Base-by-base conservation (phyloP, 108 stramenopile species). In the Aurantiochytrium sp. region DNA sequence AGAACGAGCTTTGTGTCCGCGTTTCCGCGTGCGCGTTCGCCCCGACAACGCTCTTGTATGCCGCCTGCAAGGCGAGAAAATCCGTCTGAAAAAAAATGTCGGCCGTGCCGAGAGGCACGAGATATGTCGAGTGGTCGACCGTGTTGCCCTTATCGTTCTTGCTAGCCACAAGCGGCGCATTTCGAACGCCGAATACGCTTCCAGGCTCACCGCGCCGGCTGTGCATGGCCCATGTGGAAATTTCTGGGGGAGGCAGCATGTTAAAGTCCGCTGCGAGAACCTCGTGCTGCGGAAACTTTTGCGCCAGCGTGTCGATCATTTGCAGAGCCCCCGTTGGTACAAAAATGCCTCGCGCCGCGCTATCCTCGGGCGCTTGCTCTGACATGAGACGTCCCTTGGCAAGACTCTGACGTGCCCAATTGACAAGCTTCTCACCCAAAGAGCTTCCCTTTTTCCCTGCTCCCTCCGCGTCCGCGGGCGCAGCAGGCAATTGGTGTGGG, bases 81-180 rank as follows among this genome's bases (percentile, higher is more conserved):
- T 88, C 88, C 23, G 88, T 88, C 60, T 59, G 14, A 47, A 88
- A 88, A 47, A 88, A 88, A 60, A 88, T 69, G 47, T 88, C 88
- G 12, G 88, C 88, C 29, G 19, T 4, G 19, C 88, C 88, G 18
- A 5, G 87, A 5, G 60, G 60, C 35, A 23, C 43, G 23, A 60
- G 44, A 28, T 69, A 88, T 5, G 43, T 21, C 10, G 60, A 35
- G 47, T 64, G 88, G 60, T 88, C 88, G 28, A 53, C 53, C 16
- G 53, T 57, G 28, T 57, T 23, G 58, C 87, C 87, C 19, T 5
- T 57, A 0, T 12, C 58, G 4, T 57, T 29, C 53, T 57, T 87
- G 87, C 87, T 57, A 6, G 87, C 87, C 21, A 69, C 88, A 0
- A 69, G 60, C 21, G 60, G 60, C 60, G 88, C 88, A 42, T 64